Base-by-base conservation (phyloP, 139 green algal species). In the Chlamydomonas asymmetrica region DNA sequence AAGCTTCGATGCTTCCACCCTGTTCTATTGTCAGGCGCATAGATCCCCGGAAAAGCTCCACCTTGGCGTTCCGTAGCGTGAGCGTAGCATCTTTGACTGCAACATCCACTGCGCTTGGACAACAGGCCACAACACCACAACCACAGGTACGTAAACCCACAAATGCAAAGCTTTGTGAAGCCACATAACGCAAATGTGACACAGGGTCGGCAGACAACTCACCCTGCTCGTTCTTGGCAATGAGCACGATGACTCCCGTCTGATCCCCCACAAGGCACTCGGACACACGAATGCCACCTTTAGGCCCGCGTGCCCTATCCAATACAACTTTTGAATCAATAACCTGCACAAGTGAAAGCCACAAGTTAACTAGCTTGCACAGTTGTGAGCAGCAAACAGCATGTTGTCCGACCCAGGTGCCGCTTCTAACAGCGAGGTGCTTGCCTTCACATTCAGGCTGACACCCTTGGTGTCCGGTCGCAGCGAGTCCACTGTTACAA, bases 181-280 rank as follows among this genome's bases (percentile, higher is more conserved):
- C 34, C 13, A 66, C 18, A n/a, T n/a, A n/a, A n/a, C n/a, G n/a
- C 59, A 18, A 25, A 18, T 23, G 13, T 40, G 35, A 45, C 34
- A 0, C 10, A 25, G 41, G 13, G 41, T 76, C 7, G 7, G 68
- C n/a, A 23, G 13, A 10, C 31, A 25, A 70, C 54, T 45, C 35
- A 95, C 91, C 91, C 78, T 98, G 94, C 63, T 97, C 90, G 50
- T 95, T 95, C 10, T 88, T 71, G 0, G 92, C 92, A 0, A 90
- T 92, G 65, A 98, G 89, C 3, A 98, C 71, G 59, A 98, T 87
- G 27, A 85, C 71, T 27, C 91, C 94, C 0, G 89, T 95, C 20
- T 89, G 77, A 74, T 98, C 94, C 0, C 94, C 94, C 5, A 98
- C 90, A 2, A 97, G 72, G 70, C 90, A 95, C 68, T 98, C 94